Evolutionary conservation across 148 eudicot genomes (phyloP), one percentile per base, ranked within the genome.

Genomic region (Cornus kousa): DNA sequence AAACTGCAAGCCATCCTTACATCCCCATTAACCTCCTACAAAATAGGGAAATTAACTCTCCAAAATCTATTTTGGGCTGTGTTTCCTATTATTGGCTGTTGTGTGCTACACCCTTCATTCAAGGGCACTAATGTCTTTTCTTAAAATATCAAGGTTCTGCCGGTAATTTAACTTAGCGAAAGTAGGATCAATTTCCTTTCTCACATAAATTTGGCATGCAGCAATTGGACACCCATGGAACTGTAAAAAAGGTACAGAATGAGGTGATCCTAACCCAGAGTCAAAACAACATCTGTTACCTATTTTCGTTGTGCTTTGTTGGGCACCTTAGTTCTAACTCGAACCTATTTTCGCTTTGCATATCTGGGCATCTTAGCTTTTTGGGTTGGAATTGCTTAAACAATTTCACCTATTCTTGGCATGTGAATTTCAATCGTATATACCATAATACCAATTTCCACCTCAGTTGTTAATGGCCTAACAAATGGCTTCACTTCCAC

Each of bases 11-110:
- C 22, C 23, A 60, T 76, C 12, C 72, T 57, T 75, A 67, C 80
- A 75, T 84, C 84, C 86, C 87, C 87, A 80, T 80, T 35, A 82
- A 85, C 32, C 81, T 87, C 91, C 97, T 85, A 84, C 65, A 74
- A 81, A 78, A 24, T 53, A 72, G 88, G 87, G 46, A 59, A 59
- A 59, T 20, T 68, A 40, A 7, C 82, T 80, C 77, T 66, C 37
- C 39, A 31, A 48, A 72, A 59, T 57, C 81, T 46, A 81, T 65
- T 77, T 79, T 80, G 82, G 72, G 68, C 31, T 67, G 2, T 69
- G 12, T 69, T 68, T 20, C 5, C 31, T 46, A 23, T 33, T 77
- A 0, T 70, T 23, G 43, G 0, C 66, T 46, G 53, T 9, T 79
- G 22, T 37, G 16, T 20, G 20, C 23, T 48, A 20, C 66, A 24